These are phyloP conservation scores for Drosera capensis DNA, from an alignment of 148 eudicot species.

Conservation along the genomic window DNA sequence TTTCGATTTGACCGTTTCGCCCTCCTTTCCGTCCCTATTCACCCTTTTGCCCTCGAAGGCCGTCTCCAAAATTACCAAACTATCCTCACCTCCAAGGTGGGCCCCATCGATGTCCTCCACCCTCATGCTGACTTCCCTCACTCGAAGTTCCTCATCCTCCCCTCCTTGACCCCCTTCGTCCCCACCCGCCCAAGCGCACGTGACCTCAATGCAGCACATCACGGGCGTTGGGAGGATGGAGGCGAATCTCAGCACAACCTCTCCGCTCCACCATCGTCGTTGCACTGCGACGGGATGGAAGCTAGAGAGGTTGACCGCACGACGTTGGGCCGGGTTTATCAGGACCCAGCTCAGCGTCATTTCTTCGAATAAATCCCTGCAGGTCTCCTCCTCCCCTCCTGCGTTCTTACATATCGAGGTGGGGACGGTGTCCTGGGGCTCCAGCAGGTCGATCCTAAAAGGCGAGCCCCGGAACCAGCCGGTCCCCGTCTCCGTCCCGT, in stretches of 20 bases:
- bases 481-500: slow-evolving; percentile 44
- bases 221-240: slow-evolving; percentile 10
- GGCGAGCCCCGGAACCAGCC: slow-evolving; percentile 75
- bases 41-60: slow-evolving; percentile 15
- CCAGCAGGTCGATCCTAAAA: slow-evolving; percentile 55
- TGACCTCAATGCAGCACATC: slow-evolving; percentile 43
- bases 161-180: slow-evolving; percentile 2
- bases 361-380: slow-evolving; percentile 18
- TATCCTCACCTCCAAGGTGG: slow-evolving; percentile 47
- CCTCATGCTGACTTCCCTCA: slow-evolving; percentile 60
- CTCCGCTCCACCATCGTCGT: slow-evolving; percentile 73
- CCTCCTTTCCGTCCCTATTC: not conserved
- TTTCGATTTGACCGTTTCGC: not conserved
- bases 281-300: slow-evolving; percentile 39
- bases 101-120: slow-evolving; percentile 65
- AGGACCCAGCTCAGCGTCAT: slow-evolving; percentile 61
- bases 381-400: slow-evolving; percentile 23
- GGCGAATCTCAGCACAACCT: slow-evolving; percentile 44
- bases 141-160: slow-evolving; percentile 18
- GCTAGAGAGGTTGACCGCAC: slow-evolving; percentile 45
- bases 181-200: slow-evolving; percentile 39
- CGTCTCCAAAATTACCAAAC: slow-evolving; percentile 41
- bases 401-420: slow-evolving; percentile 25
- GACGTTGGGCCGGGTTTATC: slow-evolving; percentile 25
- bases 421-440: slow-evolving; percentile 46